Conservation (phyloP, 2,329 filamentous ascomycete species). For the Colletotrichum sp. region DNA sequence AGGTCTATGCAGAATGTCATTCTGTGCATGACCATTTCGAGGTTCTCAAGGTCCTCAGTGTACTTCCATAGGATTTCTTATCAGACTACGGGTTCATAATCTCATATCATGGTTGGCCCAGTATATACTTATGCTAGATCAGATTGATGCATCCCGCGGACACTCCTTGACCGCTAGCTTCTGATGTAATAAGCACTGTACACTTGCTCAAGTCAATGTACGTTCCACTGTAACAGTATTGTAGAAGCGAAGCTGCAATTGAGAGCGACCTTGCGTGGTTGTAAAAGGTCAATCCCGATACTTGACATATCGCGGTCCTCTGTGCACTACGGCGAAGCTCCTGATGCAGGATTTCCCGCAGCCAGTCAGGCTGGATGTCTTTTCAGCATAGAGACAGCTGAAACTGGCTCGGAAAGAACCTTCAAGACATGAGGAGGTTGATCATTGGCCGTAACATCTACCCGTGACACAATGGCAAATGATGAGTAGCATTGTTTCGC, state of each 20-base stretch:
- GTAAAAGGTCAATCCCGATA: not conserved
- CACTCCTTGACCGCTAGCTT: not conserved
- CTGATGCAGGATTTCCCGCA: not conserved
- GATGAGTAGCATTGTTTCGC: not conserved
- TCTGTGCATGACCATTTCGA: not conserved
- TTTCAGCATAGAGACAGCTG: not conserved
- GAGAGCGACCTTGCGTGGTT: not conserved
- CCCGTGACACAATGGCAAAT: not conserved
- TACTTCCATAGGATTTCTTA: not conserved
- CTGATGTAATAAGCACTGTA: not conserved
- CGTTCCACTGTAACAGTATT: not conserved
- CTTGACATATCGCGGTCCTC: not conserved
- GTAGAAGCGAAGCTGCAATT: not conserved
- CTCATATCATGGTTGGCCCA: not conserved
- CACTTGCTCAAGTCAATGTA: not conserved
- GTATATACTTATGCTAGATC: not conserved
- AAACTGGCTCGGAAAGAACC: accelerated
- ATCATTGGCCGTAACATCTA: not conserved
- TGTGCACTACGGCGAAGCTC: not conserved
- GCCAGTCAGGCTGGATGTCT: not conserved
- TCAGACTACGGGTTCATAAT: not conserved
- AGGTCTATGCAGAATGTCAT: not conserved
- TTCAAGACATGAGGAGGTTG: not conserved
- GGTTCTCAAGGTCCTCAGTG: not conserved
- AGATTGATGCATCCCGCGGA: not conserved